phyloP scores from a whole-genome alignment of 164 flowering plant species.

The Magnolia sinica region DNA sequence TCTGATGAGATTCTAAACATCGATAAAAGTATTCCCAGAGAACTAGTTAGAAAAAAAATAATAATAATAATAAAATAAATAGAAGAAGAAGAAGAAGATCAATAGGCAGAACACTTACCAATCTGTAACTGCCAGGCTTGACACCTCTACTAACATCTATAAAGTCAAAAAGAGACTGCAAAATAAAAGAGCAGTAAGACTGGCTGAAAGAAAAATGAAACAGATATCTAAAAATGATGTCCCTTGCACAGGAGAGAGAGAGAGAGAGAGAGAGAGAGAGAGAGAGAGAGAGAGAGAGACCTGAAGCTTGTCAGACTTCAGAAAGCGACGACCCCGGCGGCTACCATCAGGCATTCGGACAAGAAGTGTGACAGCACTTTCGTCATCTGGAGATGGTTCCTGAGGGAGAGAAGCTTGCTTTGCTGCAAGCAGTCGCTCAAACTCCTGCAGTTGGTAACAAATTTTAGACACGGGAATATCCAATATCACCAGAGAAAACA shows the following conservation, averaged over 20 bases:
- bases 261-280: constrained; percentile 25
- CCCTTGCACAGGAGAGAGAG: not conserved
- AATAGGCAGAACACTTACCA: constrained; percentile 44
- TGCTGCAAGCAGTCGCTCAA: constrained; percentile 69
- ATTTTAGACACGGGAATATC: not conserved
- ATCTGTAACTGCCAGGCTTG: constrained; percentile 84
- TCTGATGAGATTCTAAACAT: too few species aligned
- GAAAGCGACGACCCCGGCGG: constrained; percentile 85
- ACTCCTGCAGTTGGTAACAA: constrained; percentile 48
- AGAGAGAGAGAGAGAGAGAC: constrained; percentile 32
- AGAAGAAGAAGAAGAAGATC: too few species aligned
- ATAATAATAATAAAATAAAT: too few species aligned
- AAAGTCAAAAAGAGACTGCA: constrained; percentile 86
- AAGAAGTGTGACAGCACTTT: constrained; percentile 74
- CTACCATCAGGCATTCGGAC: constrained; percentile 95
- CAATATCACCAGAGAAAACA: not conserved
- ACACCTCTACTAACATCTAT: constrained; percentile 76
- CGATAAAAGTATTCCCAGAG: not conserved
- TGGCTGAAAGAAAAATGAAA: not conserved
- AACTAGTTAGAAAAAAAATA: not conserved
- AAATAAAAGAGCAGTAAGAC: constrained; percentile 15
- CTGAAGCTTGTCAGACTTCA: constrained; percentile 76
- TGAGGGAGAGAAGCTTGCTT: constrained; percentile 85
- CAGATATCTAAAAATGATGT: too few species aligned
- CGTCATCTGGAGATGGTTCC: constrained; percentile 76